Percentiles rank a stretch among this genome's conserved stretches.
Evolutionary conservation across 352 stramenopile species (phyloP).

Genomic region (Globisporangium rhizosaccharum): DNA sequence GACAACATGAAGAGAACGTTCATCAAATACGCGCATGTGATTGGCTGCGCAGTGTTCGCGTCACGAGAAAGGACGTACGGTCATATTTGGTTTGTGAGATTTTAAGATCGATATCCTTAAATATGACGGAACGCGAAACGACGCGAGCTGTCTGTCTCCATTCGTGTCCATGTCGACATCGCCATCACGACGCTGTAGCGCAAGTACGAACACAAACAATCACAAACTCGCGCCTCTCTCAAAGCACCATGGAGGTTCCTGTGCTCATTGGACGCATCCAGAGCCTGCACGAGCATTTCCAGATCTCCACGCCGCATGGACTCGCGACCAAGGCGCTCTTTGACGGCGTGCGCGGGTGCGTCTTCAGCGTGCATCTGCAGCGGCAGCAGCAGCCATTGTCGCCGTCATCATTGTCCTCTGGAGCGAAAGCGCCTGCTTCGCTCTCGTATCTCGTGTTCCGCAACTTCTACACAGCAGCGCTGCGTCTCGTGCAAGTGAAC

Average conservation of each 20-base stretch:
- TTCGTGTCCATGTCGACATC: neutral
- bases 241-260: conserved; percentile 15
- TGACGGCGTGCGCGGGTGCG: conserved; percentile 23
- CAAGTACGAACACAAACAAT: neutral
- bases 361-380: conserved; percentile 38
- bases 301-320: conserved; percentile 6
- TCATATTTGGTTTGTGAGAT: neutral
- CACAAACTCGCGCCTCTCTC: no score
- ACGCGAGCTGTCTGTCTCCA: neutral
- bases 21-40: neutral
- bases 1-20: neutral
- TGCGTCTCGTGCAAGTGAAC: conserved; percentile 50
- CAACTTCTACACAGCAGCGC: conserved; percentile 60
- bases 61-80: neutral
- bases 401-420: neutral
- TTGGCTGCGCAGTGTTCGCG: neutral
- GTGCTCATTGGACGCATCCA: conserved; percentile 13
- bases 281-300: conserved; percentile 17
- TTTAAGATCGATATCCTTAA: neutral
- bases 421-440: neutral
- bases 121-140: neutral
- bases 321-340: conserved; percentile 14
- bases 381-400: no score
- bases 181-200: neutral
- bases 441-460: conserved; percentile 44